Base-by-base conservation (phyloP, 2,329 filamentous ascomycete species). In the Monilinia polystroma region DNA sequence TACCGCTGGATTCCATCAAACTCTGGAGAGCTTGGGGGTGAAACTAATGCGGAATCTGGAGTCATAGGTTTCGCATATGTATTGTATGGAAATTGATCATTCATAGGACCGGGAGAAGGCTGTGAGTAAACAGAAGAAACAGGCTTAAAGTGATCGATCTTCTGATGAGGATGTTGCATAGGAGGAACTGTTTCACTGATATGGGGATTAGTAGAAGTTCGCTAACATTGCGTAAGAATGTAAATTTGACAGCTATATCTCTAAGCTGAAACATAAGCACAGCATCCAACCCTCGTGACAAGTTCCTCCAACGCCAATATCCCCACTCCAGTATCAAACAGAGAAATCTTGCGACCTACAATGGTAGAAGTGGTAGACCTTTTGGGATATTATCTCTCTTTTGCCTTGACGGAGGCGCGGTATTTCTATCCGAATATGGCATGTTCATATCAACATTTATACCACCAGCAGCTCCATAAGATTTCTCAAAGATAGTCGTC, bases 41-140 rank as follows among this genome's bases (percentile, higher is more conserved):
- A 82, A n/a, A 82, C 76, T 51, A 74, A 74, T 55, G 69, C 71
- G 64, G 72, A 75, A 70, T 63, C 62, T 56, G 52, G 66, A 66
- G 72, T 78, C 72, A 73, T 77, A 54, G 68, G 72, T 68, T 58
- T 70, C 62, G 58, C 77, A 49, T 41, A 77, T 66, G 76, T 67
- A 16, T 66, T 66, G 11, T 60, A 53, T 35, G 69, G 67, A 64
- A 73, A 73, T 26, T 68, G 68, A 53, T 72, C 71, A 57, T 68
- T 59, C 11, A 68, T 66, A 56, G 71, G 60, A 59, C 66, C 70
- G 18, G 82, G 81, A 68, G 81, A 85, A 55, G 80, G 82, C 75
- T 85, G 82, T 56, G 87, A 86, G 75, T 90, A 89, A 57, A 87
- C 71, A 20, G 88, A 89, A 43, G 87, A 89, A 8, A 80, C 71